These are phyloP conservation scores for Cryptomeria japonica DNA, from an alignment of 75 land plant genomes.

Conservation along the genomic window DNA sequence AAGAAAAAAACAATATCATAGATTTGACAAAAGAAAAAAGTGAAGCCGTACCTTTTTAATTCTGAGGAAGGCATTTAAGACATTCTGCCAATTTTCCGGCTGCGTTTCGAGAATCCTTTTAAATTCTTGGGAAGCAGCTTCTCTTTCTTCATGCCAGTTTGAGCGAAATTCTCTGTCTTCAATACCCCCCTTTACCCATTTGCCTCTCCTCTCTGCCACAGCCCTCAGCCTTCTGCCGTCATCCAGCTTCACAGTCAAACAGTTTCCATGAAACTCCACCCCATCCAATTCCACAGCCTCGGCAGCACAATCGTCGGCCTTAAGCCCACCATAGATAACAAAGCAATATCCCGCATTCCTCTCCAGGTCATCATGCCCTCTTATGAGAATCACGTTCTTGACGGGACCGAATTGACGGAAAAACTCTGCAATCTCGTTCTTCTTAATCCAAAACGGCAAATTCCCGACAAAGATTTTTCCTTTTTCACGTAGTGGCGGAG, in stretches of 20 bases:
- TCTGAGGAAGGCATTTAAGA: constrained; percentile 68
- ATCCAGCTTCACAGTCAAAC: constrained; percentile 74
- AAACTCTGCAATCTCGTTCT: constrained; percentile 59
- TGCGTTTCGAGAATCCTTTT: constrained; percentile 53
- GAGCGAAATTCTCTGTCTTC: constrained; percentile 41
- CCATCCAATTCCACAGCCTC: constrained; percentile 95
- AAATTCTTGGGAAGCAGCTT: constrained; percentile 47
- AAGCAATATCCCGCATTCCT: constrained; percentile 89
- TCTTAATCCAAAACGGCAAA: constrained; percentile 67
- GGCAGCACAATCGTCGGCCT: constrained; percentile 58
- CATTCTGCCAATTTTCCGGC: constrained; percentile 78
- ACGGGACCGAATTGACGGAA: constrained; percentile 93
- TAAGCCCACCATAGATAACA: constrained; percentile 73
- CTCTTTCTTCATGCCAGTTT: constrained; percentile 88
- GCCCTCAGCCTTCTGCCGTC: constrained; percentile 77
- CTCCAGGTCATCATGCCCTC: constrained; percentile 61
- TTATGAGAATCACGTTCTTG: constrained; percentile 67
- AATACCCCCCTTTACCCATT: constrained; percentile 58
- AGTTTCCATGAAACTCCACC: constrained; percentile 79
- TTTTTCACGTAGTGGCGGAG: constrained; percentile 36
- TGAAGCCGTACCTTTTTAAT: constrained; percentile 65
- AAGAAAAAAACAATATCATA: not conserved
- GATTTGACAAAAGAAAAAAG: not conserved
- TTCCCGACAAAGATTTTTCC: constrained; percentile 96
- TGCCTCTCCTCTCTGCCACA: constrained; percentile 44